Evolutionary conservation across 176 grass and related monocot species (phyloP).

Genomic region (Dactylis glomerata): DNA sequence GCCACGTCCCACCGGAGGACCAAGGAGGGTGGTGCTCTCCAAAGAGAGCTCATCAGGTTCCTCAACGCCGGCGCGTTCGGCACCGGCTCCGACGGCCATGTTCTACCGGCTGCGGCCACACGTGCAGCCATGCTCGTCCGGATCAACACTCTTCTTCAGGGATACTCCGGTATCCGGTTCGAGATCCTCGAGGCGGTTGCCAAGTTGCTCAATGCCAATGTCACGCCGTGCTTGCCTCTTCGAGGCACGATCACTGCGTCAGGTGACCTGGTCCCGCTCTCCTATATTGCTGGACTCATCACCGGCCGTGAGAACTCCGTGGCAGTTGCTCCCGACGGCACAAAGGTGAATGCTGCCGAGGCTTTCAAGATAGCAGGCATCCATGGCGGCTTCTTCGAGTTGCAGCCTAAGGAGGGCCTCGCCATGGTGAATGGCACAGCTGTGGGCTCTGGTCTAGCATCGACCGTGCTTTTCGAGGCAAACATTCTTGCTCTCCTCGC

Average conservation of each 20-base stretch:
- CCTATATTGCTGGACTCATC: constrained; percentile 50
- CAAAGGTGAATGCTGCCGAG: constrained; percentile 44
- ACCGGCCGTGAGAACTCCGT: constrained; percentile 46
- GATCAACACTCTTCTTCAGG: constrained; percentile 60
- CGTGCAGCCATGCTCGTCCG: constrained; percentile 63
- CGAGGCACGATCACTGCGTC: constrained; percentile 58
- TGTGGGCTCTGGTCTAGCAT: constrained; percentile 74
- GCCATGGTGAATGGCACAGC: constrained; percentile 89
- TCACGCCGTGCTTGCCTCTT: constrained; percentile 47
- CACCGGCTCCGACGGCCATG: constrained; percentile 19
- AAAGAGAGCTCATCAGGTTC: constrained; percentile 57
- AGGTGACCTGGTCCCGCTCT: constrained; percentile 34
- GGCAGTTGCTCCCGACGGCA: constrained; percentile 39
- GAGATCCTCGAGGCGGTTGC: constrained; percentile 56
- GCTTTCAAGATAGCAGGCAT: constrained; percentile 56
- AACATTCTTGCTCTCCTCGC: constrained; percentile 70
- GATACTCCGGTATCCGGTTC: constrained; percentile 56
- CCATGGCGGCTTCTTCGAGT: constrained; percentile 52
- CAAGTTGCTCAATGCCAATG: constrained; percentile 46
- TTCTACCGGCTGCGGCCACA: constrained; percentile 27
- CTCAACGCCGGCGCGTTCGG: constrained; percentile 55
- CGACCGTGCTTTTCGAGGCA: constrained; percentile 70
- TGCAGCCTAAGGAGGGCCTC: constrained; percentile 78
- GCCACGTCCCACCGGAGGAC: constrained; percentile 51
- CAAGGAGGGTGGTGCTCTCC: constrained; percentile 54